Evolutionary conservation across 306 rosid genomes (phyloP).

Genomic region (Fragaria vesca): DNA sequence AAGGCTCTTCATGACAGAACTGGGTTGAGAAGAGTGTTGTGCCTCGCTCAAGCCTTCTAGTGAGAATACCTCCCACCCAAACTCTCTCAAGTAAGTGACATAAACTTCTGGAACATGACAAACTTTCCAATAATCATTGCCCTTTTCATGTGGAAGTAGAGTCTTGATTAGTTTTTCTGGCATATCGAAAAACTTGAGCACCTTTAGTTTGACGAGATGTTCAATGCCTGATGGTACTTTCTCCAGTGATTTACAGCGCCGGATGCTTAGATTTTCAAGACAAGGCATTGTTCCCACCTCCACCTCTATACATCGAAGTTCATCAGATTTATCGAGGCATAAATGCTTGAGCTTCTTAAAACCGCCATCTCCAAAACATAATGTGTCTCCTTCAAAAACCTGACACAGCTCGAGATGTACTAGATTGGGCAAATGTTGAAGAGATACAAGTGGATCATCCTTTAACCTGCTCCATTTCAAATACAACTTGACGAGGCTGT

Average conservation of each 20-base stretch:
- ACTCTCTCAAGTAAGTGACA: slow-evolving; percentile 13
- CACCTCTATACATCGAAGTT: neutral
- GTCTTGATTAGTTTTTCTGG: slow-evolving; percentile 14
- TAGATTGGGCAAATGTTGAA: slow-evolving; percentile 27
- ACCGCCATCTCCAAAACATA: slow-evolving; percentile 27
- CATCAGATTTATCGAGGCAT: neutral
- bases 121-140: slow-evolving; percentile 6
- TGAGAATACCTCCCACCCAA: slow-evolving; percentile 7
- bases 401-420: slow-evolving; percentile 7
- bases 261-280: slow-evolving; percentile 10
- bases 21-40: neutral
- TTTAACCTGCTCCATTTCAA: slow-evolving; percentile 26
- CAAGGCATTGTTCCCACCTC: slow-evolving; percentile 20
- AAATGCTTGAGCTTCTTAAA: slow-evolving; percentile 30
- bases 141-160: slow-evolving; percentile 1
- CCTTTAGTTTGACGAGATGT: slow-evolving; percentile 4
- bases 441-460: slow-evolving; percentile 37
- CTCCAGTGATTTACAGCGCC: slow-evolving; percentile 15
- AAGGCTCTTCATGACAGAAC: neutral
- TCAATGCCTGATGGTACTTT: slow-evolving; percentile 25
- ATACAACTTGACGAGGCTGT: slow-evolving; percentile 16
- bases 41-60: neutral
- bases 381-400: slow-evolving; percentile 21
- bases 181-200: slow-evolving; percentile 21
- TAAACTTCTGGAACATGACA: slow-evolving; percentile 14